Base-by-base conservation (phyloP, 371 early-diverging fungal species). In the Rhizopus sp. region DNA sequence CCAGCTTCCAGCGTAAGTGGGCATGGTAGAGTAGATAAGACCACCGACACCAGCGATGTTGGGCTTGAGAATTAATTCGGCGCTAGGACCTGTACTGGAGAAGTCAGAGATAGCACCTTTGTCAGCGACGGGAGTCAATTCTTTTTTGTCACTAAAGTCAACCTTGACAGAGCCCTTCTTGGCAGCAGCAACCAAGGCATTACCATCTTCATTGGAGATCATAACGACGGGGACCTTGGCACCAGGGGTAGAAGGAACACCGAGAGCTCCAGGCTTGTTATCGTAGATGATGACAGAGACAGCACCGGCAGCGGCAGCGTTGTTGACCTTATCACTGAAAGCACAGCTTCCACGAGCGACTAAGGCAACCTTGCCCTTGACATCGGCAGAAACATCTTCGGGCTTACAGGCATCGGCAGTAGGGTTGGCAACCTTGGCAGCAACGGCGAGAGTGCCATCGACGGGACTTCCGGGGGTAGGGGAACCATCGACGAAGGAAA, bases 41-140 rank as follows among this genome's bases (percentile, higher is more conserved):
- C 87, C 88, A 60, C 90, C 90, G 13, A 86, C 79, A 45, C 82
- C 87, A 39, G 79, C 77, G 49, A 88, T 54, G 29, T 88, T 86
- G n/a, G 89, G 74, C 57, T 73, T 73, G 30, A 70, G 56, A 50
- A 60, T 60, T 12, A 70, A 63, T 29, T 70, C 68, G 30, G 70
- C 48, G 55, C 59, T 57, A 9, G 74, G 56, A 53, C 74, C 74
- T 9, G 50, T 40, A 32, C 87, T 63, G 9, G 80, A 78, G 65
- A 76, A 80, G 41, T 55, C 53, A 33, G 80, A 74, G 9, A 75
- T 55, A 29, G 73, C 69, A 37, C 66, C 71, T 23, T 56, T 75
- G 42, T 63, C 64, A 10, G 64, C n/a, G 16, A 71, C 42, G 8
- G 61, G 38, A 15, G 55, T 38, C 3, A 67, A 15, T 23, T 59